A percentile compares a stretch with the other conserved stretches of the same genome.
Conservation (phyloP, 78 protist species). For the Dictyostelium citrinum region DNA sequence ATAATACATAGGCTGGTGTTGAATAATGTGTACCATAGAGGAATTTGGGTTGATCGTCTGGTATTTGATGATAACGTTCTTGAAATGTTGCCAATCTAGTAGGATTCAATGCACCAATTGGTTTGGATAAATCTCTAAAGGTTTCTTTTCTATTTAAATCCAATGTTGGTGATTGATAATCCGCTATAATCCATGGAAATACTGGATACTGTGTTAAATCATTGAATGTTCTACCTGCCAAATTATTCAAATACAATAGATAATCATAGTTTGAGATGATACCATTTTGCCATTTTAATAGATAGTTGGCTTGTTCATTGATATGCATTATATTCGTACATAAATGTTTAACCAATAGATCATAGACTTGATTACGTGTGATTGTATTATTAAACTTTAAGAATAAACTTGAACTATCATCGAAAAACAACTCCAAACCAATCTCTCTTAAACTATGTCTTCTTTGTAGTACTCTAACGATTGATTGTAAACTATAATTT, state of each 20-base stretch:
- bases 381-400: conserved; percentile 25
- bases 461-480: conserved; percentile 52
- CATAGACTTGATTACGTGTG: conserved; percentile 48
- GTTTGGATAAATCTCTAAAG: conserved; percentile 92
- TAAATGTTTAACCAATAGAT: conserved; percentile 22
- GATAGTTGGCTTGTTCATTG: conserved; percentile 61
- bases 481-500: conserved; percentile 36
- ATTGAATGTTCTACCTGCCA: conserved; percentile 91
- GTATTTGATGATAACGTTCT: conserved; percentile 86
- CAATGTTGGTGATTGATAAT: not conserved
- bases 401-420: conserved; percentile 34
- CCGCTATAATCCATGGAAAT: conserved; percentile 69
- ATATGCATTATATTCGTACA: not conserved
- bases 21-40: conserved; percentile 98
- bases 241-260: conserved; percentile 87
- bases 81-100: conserved; percentile 79
- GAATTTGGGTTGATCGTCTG: conserved; percentile 79
- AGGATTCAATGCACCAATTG: conserved; percentile 93
- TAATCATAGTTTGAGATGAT: conserved; percentile 91
- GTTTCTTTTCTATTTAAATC: conserved; percentile 59
- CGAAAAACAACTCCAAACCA: conserved; percentile 75
- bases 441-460: conserved; percentile 79
- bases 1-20: conserved; percentile 93
- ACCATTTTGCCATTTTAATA: conserved; percentile 86
- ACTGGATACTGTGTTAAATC: conserved; percentile 92